Conservation (phyloP, 192 early-diverging fungal species). For the Coemansia sp. region DNA sequence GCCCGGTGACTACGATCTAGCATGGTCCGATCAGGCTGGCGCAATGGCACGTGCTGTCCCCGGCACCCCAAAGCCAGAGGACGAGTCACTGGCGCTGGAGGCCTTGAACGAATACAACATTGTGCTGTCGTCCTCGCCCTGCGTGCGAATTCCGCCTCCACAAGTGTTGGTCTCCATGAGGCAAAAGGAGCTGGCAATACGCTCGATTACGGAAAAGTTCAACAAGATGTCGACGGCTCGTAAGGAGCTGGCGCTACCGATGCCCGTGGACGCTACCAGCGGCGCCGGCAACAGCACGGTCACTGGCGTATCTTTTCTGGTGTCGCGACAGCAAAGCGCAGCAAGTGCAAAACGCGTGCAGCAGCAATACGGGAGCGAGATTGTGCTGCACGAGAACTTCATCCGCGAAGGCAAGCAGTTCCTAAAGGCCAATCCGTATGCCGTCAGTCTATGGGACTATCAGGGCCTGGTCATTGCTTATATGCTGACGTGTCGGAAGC, state of each 20-base stretch:
- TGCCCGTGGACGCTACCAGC: not conserved
- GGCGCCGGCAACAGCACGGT: not conserved
- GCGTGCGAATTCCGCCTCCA: conserved; percentile 83
- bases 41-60: not conserved
- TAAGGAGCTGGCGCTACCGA: conserved; percentile 7
- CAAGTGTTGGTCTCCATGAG: conserved; percentile 72
- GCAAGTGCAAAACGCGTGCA: conserved; percentile 48
- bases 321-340: conserved; percentile 54
- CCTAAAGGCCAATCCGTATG: conserved; percentile 42
- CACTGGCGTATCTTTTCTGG: conserved; percentile 48
- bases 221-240: conserved; percentile 26
- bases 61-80: not conserved
- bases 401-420: conserved; percentile 50
- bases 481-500: conserved; percentile 49
- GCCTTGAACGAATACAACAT: conserved; percentile 64
- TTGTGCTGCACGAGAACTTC: conserved; percentile 43
- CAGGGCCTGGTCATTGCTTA: conserved; percentile 54
- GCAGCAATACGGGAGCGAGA: conserved; percentile 55
- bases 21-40: not conserved
- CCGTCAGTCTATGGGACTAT: conserved; percentile 53
- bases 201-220: conserved; percentile 32
- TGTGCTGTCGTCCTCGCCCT: conserved; percentile 86
- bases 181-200: conserved; percentile 57
- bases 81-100: conserved; percentile 47
- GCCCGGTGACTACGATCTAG: conserved; percentile 28